Evolutionary conservation across 2,329 filamentous ascomycete genomes (phyloP).

Genomic region (Fusarium heterosporum): DNA sequence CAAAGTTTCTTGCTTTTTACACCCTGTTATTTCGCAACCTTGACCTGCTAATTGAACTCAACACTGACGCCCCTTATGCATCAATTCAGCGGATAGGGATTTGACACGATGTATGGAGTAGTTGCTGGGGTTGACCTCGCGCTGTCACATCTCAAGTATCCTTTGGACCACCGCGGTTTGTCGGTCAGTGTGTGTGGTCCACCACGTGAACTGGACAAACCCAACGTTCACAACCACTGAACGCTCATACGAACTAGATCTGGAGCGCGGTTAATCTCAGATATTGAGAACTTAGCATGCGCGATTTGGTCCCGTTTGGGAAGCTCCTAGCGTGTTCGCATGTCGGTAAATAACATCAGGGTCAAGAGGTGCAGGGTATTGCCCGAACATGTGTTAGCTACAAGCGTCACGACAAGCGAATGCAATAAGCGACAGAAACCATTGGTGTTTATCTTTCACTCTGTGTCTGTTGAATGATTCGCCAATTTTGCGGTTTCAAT

Average conservation of each 20-base stretch:
- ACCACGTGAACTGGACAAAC: not conserved
- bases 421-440: conserved; percentile 30
- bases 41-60: not conserved
- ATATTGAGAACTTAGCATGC: not conserved
- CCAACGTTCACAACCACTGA: conserved; percentile 5
- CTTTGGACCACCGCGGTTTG: conserved; percentile 22
- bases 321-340: conserved; percentile 35
- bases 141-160: conserved; percentile 10
- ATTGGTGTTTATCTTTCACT: conserved; percentile 28
- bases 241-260: not conserved
- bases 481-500: conserved; percentile 4
- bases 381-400: conserved; percentile 9
- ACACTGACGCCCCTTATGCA: not conserved
- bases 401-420: conserved; percentile 9
- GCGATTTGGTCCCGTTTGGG: conserved; percentile 30
- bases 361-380: conserved; percentile 23
- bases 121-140: conserved; percentile 20
- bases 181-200: conserved; percentile 29
- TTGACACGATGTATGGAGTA: not conserved
- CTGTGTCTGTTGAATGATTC: conserved; percentile 14
- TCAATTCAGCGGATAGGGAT: conserved; percentile 1
- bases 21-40: conserved; percentile 27
- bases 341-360: conserved; percentile 5
- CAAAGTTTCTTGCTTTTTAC: conserved; percentile 10
- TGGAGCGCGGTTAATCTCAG: not conserved